Evolutionary conservation across 2,329 filamentous ascomycete species (phyloP).

Genomic region (Chalaropsis ovoidea): DNA sequence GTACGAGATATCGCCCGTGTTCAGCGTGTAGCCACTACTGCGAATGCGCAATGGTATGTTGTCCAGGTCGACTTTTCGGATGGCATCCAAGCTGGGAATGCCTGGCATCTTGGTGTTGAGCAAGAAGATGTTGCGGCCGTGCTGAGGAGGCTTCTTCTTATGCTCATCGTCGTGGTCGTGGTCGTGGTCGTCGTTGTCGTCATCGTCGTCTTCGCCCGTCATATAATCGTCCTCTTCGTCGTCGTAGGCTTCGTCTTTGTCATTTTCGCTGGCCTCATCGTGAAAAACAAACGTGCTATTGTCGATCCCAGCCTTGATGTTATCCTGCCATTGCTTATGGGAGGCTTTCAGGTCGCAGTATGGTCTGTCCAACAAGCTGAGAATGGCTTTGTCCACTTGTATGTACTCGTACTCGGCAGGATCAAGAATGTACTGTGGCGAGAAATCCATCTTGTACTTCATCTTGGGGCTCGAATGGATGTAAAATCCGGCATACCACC

Average conservation of each 20-base stretch:
- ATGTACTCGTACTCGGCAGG: conserved; percentile 56
- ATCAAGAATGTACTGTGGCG: conserved; percentile 63
- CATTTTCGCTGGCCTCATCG: conserved; percentile 31
- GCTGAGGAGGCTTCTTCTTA: not conserved
- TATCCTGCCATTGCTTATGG: not conserved
- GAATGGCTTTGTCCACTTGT: conserved; percentile 38
- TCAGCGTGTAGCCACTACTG: conserved; percentile 33
- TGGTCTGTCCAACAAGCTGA: conserved; percentile 5
- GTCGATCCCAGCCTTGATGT: conserved; percentile 4
- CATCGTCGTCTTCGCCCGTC: conserved; percentile 14
- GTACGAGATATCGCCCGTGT: conserved; percentile 43
- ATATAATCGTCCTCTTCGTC: conserved; percentile 16
- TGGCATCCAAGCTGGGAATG: conserved; percentile 45
- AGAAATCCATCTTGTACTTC: conserved; percentile 74
- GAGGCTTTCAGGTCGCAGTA: conserved; percentile 3
- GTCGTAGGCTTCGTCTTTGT: conserved; percentile 19
- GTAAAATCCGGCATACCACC: conserved; percentile 74
- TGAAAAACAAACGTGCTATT: conserved; percentile 16
- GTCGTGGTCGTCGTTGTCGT: conserved; percentile 25
- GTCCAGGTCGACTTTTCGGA: conserved; percentile 49
- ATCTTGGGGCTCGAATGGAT: conserved; percentile 75
- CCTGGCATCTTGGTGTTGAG: conserved; percentile 59
- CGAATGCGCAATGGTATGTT: conserved; percentile 46
- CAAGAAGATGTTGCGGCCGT: conserved; percentile 34
- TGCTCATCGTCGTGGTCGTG: conserved; percentile 22